These are phyloP conservation scores for Xylariaceae sp. DNA, from an alignment of 2,329 filamentous ascomycete genomes.

Conservation along the genomic window DNA sequence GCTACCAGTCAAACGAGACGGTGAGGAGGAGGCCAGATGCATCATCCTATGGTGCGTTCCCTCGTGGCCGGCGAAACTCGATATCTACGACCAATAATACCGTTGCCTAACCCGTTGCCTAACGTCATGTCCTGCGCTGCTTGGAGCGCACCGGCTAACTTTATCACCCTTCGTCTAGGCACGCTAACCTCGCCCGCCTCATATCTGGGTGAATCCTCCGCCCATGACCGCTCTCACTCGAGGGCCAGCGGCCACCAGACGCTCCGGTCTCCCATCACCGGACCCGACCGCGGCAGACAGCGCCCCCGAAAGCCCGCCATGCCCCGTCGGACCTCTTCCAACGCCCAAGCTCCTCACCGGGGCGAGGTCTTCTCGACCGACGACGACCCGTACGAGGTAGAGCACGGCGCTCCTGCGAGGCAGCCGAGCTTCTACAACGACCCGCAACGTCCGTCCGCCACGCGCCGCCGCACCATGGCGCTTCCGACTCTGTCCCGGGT, in stretches of 20 bases:
- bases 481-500: conserved; percentile 33
- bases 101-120: neutral
- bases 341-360: conserved; percentile 61
- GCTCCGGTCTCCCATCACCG: conserved; percentile 37
- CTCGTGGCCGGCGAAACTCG: conserved; percentile 6
- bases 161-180: conserved; percentile 19
- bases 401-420: conserved; percentile 50
- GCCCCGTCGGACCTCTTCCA: conserved; percentile 67
- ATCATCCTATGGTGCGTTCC: conserved; percentile 44
- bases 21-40: conserved; percentile 49
- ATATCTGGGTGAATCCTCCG: conserved; percentile 27
- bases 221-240: conserved; percentile 32
- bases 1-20: conserved; percentile 52
- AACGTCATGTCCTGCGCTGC: no score
- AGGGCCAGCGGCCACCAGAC: conserved; percentile 27
- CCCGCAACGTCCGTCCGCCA: conserved; percentile 27
- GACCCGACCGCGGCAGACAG: conserved; percentile 40
- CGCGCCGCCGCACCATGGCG: conserved; percentile 29
- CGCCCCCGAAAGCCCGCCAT: conserved; percentile 66
- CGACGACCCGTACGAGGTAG: conserved; percentile 75
- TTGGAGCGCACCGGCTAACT: conserved; percentile 17
- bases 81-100: no score
- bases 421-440: conserved; percentile 19
- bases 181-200: conserved; percentile 26
- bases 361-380: conserved; percentile 87